These are phyloP conservation scores for Rubia yunnanensis DNA, from an alignment of 257 asterid genomes.

Conservation along the genomic window DNA sequence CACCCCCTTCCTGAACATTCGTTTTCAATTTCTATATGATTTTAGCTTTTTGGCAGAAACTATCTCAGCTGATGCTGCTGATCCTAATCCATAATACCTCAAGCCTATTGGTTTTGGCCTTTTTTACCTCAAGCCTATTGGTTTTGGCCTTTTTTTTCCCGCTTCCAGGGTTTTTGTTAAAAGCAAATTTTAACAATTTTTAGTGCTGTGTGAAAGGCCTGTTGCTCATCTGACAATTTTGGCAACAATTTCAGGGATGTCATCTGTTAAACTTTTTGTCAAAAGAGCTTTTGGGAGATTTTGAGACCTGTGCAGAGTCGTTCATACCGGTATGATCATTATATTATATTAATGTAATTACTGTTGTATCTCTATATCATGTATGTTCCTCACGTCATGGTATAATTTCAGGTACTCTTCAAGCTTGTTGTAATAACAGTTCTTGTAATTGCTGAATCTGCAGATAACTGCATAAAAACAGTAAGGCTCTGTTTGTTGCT, in stretches of 20 bases:
- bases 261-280: slow-evolving; percentile 76
- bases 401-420: slow-evolving; percentile 80
- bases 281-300: slow-evolving; percentile 95
- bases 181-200: too few species aligned
- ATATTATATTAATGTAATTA: slow-evolving; percentile 16
- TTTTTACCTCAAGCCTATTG: too few species aligned
- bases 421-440: slow-evolving; percentile 99
- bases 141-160: neutral
- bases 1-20: too few species aligned
- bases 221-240: slow-evolving; percentile 12
- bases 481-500: slow-evolving; percentile 29
- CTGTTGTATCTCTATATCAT: slow-evolving; percentile 11
- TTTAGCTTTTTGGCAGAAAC: neutral
- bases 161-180: neutral
- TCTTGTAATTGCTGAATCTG: slow-evolving; percentile 98
- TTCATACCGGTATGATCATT: slow-evolving; percentile 83
- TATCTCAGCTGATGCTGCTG: neutral
- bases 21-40: neutral
- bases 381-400: slow-evolving; percentile 29
- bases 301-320: slow-evolving; percentile 92
- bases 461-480: slow-evolving; percentile 98
- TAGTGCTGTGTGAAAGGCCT: neutral
- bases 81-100: neutral
- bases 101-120: neutral
- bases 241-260: slow-evolving; percentile 51